Conservation (phyloP, 2,329 filamentous ascomycete genomes). For the Alternaria arborescens region DNA sequence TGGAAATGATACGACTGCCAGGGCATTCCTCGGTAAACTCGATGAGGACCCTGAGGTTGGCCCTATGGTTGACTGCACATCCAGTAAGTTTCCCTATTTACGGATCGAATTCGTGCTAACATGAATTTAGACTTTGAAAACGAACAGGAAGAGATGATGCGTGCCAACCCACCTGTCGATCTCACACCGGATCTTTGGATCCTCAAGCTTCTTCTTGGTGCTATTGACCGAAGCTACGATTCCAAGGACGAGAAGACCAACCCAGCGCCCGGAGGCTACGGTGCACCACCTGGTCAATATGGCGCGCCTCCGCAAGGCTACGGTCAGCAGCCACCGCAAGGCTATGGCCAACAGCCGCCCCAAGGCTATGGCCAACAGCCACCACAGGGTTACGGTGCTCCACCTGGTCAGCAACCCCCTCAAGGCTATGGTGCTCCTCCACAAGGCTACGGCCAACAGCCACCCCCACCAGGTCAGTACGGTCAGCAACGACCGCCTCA, state of each 20-base stretch:
- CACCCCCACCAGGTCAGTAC: constrained; percentile 25
- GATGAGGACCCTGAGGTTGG: constrained; percentile 71
- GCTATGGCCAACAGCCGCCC: constrained; percentile 5
- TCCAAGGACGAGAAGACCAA: constrained; percentile 69
- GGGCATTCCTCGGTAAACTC: constrained; percentile 70
- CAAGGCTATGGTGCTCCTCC: constrained; percentile 29
- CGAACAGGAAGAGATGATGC: constrained; percentile 72
- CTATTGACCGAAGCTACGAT: constrained; percentile 72
- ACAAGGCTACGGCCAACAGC: constrained; percentile 24
- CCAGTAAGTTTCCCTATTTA: constrained; percentile 60
- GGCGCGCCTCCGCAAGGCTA: constrained; percentile 32
- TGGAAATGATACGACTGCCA: constrained; percentile 70
- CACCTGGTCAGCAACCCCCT: constrained; percentile 21
- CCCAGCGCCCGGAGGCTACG: constrained; percentile 45
- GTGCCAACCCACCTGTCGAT: constrained; percentile 68
- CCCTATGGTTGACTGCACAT: constrained; percentile 71
- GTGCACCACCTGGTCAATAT: constrained; percentile 45
- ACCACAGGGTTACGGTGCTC: constrained; percentile 19
- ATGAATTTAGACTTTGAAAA: constrained; percentile 66
- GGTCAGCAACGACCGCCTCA: constrained; percentile 33
- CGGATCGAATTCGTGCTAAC: constrained; percentile 11
- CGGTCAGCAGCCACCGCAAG: constrained; percentile 25
- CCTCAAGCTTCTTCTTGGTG: constrained; percentile 72
- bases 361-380: constrained; percentile 14
- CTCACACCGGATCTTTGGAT: constrained; percentile 72